Base-by-base conservation (phyloP, 768 basidiomycete species). In the Leucogyrophana mollusca region DNA sequence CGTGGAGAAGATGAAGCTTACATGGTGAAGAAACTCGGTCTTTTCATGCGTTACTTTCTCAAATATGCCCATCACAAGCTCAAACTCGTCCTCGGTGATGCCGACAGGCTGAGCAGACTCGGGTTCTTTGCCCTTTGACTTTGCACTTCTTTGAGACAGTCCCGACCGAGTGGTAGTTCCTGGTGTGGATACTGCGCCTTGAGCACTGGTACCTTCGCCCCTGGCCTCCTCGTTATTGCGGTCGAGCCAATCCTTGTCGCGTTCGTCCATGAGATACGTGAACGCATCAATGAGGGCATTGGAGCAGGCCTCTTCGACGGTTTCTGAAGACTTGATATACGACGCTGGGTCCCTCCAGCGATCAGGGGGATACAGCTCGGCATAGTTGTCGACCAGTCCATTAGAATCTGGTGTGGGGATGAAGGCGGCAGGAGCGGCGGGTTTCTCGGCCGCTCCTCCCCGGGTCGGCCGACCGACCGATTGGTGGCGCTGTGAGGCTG, bases 371-470 rank as follows among this genome's bases (percentile, higher is more conserved):
- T 97, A 97, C 24, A 94, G 72, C 7, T 83, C 76, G 9, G 79
- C 79, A 64, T 90, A 94, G 57, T 92, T 83, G 23, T 80, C 77
- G 46, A 88, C 84, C 54, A 88, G 54, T 39, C 90, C 89, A 7
- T 85, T 87, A 1, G 90, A 89, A 61, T 94, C 92, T 0, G 96
- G 94, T 3, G 90, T 95, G 3, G 96, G 96, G 57, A 99, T 99
- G 67, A 78, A 90, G 0, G 84, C 86, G 43, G 78, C 73, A 44
- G 77, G 75, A 16, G 68, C 67, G 24, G 58, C 71, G 51, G 51
- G 57, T 44, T 67, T 65, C 23, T 67, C 67, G 21, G 46, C 40
- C 2, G 61, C 46, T 2, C 45, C 56, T 7, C 68, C 65, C 7
- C 73, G 67, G 16, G 74, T 68, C 13, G 69, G 47, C 6, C 69